Percentiles rank a stretch among this genome's conserved stretches.
phyloP scores from a whole-genome alignment of 306 rosid species.

The Acacia acuminata region DNA sequence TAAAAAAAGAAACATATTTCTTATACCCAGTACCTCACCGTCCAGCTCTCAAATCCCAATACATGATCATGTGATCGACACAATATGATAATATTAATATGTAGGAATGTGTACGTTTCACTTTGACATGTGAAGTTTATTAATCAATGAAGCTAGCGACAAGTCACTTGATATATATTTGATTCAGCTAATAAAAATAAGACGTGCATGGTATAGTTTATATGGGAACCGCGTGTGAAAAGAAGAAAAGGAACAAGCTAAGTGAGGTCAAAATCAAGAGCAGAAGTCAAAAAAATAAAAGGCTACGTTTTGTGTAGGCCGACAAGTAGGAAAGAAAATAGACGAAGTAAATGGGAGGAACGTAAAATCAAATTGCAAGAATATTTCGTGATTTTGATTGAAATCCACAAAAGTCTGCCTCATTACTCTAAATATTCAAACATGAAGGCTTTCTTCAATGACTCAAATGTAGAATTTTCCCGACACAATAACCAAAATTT shows the following conservation, averaged over 20 bases:
- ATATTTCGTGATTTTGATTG: not conserved
- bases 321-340: not conserved
- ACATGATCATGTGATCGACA: not conserved
- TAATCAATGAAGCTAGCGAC: not conserved
- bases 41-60: not conserved
- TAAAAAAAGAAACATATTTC: no score
- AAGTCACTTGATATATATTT: no score
- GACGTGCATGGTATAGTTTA: not conserved
- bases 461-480: not conserved
- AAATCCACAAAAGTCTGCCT: not conserved
- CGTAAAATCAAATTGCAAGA: not conserved
- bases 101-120: not conserved
- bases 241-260: no score
- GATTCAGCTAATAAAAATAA: not conserved
- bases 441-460: not conserved
- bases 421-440: not conserved
- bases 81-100: no score
- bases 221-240: not conserved
- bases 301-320: not conserved
- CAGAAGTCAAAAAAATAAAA: not conserved
- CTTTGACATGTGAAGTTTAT: not conserved
- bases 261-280: not conserved
- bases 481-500: not conserved
- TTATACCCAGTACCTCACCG: not conserved
- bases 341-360: not conserved